Conservation (phyloP, 2,329 filamentous ascomycete genomes). For the Endothia cerciana region DNA sequence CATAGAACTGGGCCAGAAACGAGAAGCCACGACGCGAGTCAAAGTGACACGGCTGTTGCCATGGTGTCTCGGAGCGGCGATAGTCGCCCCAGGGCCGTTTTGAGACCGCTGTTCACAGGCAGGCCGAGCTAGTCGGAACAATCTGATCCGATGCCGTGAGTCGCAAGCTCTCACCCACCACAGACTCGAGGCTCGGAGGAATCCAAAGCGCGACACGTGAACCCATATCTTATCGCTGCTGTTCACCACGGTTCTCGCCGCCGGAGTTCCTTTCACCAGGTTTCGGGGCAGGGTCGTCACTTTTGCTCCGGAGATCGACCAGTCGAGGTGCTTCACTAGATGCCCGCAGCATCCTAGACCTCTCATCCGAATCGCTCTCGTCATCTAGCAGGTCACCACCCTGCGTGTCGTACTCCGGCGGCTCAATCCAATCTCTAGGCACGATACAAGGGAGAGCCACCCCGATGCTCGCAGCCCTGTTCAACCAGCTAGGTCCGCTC, state of each 20-base stretch:
- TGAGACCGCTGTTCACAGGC: too few relatives aligned
- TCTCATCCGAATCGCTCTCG: slow-evolving; percentile 57
- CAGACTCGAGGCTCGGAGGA: neutral
- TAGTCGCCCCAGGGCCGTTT: neutral
- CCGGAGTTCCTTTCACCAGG: slow-evolving; percentile 26
- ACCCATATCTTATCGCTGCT: neutral
- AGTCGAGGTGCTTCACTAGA: slow-evolving; percentile 34
- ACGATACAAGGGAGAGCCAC: slow-evolving; percentile 82
- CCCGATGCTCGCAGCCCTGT: slow-evolving; percentile 82
- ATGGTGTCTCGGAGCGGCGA: neutral
- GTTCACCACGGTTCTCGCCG: neutral
- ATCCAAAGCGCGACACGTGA: too few relatives aligned
- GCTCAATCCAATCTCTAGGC: slow-evolving; percentile 79
- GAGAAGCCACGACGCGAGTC: neutral
- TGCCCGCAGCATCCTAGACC: slow-evolving; percentile 60
- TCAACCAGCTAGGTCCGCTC: slow-evolving; percentile 75
- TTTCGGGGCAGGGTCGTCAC: slow-evolving; percentile 34
- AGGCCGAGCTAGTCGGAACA: neutral
- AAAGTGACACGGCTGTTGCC: neutral
- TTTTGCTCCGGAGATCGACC: slow-evolving; percentile 30
- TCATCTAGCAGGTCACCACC: slow-evolving; percentile 71
- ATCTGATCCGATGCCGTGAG: neutral
- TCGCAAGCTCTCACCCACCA: neutral
- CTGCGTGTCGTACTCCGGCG: slow-evolving; percentile 74
- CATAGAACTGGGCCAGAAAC: neutral